Evolutionary conservation across 2,329 filamentous ascomycete species (phyloP).

Genomic region (Pestalotiopsis sp.): DNA sequence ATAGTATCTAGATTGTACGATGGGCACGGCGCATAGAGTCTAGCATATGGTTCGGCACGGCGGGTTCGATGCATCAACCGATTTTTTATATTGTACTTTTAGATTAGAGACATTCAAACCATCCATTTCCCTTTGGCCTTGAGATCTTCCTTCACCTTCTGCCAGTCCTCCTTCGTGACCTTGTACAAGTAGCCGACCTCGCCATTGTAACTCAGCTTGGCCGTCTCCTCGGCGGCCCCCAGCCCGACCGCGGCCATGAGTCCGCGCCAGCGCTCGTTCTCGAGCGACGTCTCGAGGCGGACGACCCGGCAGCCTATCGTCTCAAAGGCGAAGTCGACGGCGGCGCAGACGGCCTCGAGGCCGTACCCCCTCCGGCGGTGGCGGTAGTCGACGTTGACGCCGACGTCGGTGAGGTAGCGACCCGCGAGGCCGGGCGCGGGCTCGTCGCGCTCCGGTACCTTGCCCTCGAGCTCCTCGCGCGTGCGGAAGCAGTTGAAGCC

Average conservation of each 20-base stretch:
- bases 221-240: neutral
- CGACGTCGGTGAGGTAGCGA: slow-evolving; percentile 8
- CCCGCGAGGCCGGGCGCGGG: slow-evolving; percentile 5
- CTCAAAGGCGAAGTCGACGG: slow-evolving; percentile 1
- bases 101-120: neutral
- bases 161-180: neutral
- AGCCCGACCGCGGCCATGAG: neutral
- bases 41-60: neutral
- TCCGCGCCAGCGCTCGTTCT: slow-evolving; percentile 6
- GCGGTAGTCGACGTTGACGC: slow-evolving; percentile 2
- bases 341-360: neutral
- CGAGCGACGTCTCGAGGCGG: neutral
- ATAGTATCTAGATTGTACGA: neutral
- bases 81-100: neutral
- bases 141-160: neutral
- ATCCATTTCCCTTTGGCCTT: slow-evolving; percentile 5
- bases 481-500: slow-evolving; percentile 12
- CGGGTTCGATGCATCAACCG: too few species aligned
- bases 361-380: slow-evolving; percentile 4
- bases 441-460: neutral
- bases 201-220: neutral
- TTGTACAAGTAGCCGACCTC: neutral
- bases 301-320: neutral
- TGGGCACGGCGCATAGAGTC: neutral
- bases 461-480: neutral